phyloP scores from a whole-genome alignment of 768 basidiomycete genomes.

The Lyophyllum atratum region DNA sequence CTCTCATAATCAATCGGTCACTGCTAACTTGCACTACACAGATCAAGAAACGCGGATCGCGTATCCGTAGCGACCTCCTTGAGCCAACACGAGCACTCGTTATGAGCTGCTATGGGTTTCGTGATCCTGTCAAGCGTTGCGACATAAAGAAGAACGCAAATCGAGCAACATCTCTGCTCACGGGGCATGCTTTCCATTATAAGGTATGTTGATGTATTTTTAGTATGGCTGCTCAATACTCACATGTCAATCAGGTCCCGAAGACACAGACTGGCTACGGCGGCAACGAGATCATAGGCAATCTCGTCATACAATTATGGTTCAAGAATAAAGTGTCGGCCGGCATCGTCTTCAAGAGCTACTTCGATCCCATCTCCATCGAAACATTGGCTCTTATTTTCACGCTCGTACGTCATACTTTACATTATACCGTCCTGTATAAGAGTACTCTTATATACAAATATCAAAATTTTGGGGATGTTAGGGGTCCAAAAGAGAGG shows the following conservation, averaged over 20 bases:
- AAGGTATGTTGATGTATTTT: background rate
- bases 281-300: background rate
- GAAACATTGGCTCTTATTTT: slow-evolving; percentile 6
- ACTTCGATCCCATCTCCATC: slow-evolving; percentile 15
- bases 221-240: background rate
- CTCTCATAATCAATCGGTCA: background rate
- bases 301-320: background rate
- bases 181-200: background rate
- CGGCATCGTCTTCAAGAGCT: background rate
- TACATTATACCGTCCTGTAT: too few species aligned
- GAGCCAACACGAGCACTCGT: background rate
- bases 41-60: background rate
- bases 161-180: background rate
- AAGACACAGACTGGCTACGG: background rate
- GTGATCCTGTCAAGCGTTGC: background rate
- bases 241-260: background rate
- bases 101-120: background rate
- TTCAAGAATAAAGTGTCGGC: slow-evolving; percentile 6
- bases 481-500: too few species aligned
- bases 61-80: background rate
- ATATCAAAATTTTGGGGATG: too few species aligned
- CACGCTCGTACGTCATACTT: background rate
- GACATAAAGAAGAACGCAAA: background rate
- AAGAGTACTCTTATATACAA: too few species aligned
- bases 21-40: background rate